Base-by-base conservation (phyloP, 352 stramenopile species). In the Globisporangium heterothallicum region DNA sequence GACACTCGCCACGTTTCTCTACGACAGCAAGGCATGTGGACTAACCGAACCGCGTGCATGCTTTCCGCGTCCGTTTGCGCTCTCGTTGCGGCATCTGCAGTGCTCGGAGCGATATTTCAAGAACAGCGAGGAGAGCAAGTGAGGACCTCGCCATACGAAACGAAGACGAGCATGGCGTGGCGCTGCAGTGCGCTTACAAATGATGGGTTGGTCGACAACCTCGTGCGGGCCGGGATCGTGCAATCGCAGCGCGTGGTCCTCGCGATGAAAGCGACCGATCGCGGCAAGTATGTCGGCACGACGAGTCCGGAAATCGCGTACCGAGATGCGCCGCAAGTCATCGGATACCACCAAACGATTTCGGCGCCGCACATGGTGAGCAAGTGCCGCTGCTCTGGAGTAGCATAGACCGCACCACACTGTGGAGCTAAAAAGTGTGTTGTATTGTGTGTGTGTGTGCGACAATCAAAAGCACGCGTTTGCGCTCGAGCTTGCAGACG, bases 281-380 rank as follows among this genome's bases (percentile, higher is more conserved):
- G 86, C 44, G 74, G 64, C 14, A 66, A 79, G 36, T 96, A 91
- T 58, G 41, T 41, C 29, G 27, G 46, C 19, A 18, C 30, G 18
- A 58, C 72, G 6, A 63, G 64, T 5, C 51, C 67, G 29, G 58
- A 70, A 18, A 53, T 74, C 40, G 75, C 84, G 4, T 96, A 96
- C 63, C 70, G 86, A 38, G 87, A 96, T 57, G 64, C 72, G 12
- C 88, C 88, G 18, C 84, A 95, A 49, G 59, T 69, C 29, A 89
- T 97, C 45, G 88, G 88, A 6, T 73, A 83, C 48, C 61, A 73
- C 7, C 83, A 92, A 48, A 97, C 88, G 19, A 97, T 97, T 46
- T 97, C 86, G 4, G 88, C 88, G 14, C 88, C 88, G 16, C 88
- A 97, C 58, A 97, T 97, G 88, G 69, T 72, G 34, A 34, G 26